Evolutionary conservation across 2,329 filamentous ascomycete species (phyloP), one percentile per base, ranked within the genome.

Genomic region (Amylocarpus encephaloides): DNA sequence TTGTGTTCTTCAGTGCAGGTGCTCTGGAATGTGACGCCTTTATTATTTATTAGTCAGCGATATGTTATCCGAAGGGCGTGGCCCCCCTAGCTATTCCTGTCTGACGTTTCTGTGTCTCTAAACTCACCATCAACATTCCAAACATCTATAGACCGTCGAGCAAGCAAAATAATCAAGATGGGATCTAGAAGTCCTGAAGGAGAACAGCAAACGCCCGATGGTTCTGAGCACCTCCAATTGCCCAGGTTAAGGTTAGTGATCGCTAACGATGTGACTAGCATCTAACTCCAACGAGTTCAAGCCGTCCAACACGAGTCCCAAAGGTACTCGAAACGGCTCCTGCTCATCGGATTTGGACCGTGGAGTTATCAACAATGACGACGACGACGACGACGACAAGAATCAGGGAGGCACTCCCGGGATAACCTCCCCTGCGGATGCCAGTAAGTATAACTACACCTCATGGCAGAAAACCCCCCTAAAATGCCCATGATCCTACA

Each of bases 141-240:
- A 12, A 44, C 18, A 44, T 10, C 15, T 41, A 18, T 50, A 38
- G 22, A 55, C 48, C 19, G 18, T 26, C 4, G 7, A 4, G 22
- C 22, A 26, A 26, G 7, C 22, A 7, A 26, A 26, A 26, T 26
- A 50, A 10, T 40, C 43, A 54, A 45, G 2, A 59, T 61, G 57
- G 59, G 57, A 53, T 61, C 57, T 12, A 57, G 59, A 41, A 59
- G 35, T 18, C 51, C 54, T 3, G 57, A 59, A 51, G 51, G 49
- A 7, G 44, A 59, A 43, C 57, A 59, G 48, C 55, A 61, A 47
- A 57, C 30, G 32, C 57, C 55, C 12, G 40, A 59, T 57, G 58
- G 57, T 59, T 48, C 7, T 13, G 15, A 26, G 12, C 22, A 43
- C 22, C 16, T 6, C 35, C n/a, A 15, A n/a, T 29, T 46, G 44